These are phyloP conservation scores for Cryphonectria nitschkei DNA, from an alignment of 2,329 filamentous ascomycete genomes.

Conservation along the genomic window DNA sequence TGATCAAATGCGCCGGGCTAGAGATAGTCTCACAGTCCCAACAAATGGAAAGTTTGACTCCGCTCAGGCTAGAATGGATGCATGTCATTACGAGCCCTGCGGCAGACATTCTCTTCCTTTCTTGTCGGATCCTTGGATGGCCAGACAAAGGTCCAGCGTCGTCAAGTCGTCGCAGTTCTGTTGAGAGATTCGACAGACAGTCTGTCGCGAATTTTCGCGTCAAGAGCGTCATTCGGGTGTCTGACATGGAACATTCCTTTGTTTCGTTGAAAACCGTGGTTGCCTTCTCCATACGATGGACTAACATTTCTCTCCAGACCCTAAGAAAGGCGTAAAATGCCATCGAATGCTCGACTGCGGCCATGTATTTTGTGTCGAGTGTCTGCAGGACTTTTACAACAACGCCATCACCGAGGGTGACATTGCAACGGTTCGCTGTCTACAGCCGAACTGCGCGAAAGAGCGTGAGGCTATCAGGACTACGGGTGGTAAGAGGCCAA, in stretches of 20 bases:
- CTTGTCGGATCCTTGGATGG: too few relatives aligned
- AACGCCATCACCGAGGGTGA: conserved; percentile 86
- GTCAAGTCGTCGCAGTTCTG: not conserved
- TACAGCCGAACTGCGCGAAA: conserved; percentile 78
- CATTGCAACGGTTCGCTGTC: conserved; percentile 76
- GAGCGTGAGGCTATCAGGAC: conserved; percentile 48
- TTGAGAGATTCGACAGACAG: not conserved
- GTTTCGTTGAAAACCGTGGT: not conserved
- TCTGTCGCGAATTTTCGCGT: not conserved
- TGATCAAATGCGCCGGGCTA: not conserved
- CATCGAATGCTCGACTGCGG: conserved; percentile 82
- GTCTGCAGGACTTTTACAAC: conserved; percentile 88
- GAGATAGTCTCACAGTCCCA: not conserved
- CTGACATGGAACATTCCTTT: not conserved
- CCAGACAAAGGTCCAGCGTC: too few relatives aligned
- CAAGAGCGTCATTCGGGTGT: not conserved
- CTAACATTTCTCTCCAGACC: conserved; percentile 57
- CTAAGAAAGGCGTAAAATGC: conserved; percentile 83
- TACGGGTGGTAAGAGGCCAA: conserved; percentile 46
- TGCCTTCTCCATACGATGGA: not conserved
- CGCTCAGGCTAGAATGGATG: not conserved
- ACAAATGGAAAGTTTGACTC: not conserved
- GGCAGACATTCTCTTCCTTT: not conserved
- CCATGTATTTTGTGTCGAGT: conserved; percentile 90
- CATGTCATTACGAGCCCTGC: not conserved